These are phyloP conservation scores for Nicotiana tabacum DNA, from an alignment of 257 asterid species.

Conservation along the genomic window DNA sequence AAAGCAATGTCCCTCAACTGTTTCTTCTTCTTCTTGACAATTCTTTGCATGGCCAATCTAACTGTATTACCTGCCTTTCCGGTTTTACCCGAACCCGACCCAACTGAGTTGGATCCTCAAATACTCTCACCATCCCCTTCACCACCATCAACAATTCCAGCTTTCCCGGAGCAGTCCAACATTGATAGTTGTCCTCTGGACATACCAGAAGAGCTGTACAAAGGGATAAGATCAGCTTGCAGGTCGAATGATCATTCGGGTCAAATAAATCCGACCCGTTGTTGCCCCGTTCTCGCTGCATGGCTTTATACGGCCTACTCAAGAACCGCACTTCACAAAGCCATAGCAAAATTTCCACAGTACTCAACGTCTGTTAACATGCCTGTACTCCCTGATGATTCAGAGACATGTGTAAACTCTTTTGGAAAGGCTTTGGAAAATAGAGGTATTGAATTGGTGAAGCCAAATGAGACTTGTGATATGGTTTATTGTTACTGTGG, in stretches of 20 bases:
- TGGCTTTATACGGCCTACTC: constrained; percentile 98
- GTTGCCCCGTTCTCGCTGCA: constrained; percentile 96
- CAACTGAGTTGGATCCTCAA: not conserved
- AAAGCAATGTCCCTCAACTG: not conserved
- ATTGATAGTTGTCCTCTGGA: constrained; percentile 60
- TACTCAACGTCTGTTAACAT: constrained; percentile 45
- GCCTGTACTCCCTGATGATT: constrained; percentile 97
- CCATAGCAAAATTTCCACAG: constrained; percentile 26
- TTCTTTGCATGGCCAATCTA: not conserved
- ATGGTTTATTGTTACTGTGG: constrained; percentile 93
- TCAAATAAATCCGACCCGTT: constrained; percentile 58
- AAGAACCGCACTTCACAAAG: constrained; percentile 44
- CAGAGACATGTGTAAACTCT: constrained; percentile 84
- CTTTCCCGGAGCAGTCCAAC: constrained; percentile 67
- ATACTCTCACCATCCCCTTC: constrained; percentile 25
- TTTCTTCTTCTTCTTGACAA: not conserved
- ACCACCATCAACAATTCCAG: constrained; percentile 55
- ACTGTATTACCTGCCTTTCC: constrained; percentile 2
- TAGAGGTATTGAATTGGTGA: constrained; percentile 62
- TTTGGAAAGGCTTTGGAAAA: constrained; percentile 57
- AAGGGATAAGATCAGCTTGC: constrained; percentile 82
- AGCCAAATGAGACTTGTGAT: constrained; percentile 86
- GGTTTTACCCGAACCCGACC: not conserved
- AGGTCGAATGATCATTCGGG: constrained; percentile 39
- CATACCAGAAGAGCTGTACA: constrained; percentile 79